phyloP scores from a whole-genome alignment of 176 grass and related monocot genomes.

The Alloteropsis semialata region DNA sequence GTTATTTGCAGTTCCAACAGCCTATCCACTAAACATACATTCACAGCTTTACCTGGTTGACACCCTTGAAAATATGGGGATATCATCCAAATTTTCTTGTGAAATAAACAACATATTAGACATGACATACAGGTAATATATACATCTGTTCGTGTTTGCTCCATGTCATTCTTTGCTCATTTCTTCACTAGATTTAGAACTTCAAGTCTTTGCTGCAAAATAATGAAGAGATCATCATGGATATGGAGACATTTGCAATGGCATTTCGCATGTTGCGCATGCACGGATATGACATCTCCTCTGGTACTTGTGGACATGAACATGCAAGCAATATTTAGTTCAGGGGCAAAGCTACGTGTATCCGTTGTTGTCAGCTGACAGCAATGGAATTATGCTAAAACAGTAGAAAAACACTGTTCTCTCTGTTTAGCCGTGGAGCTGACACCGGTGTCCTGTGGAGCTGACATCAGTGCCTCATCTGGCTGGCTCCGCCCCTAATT shows the following conservation, averaged over 20 bases:
- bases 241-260: background rate
- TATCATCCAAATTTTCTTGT: background rate
- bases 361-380: no score
- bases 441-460: no score
- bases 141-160: background rate
- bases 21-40: background rate
- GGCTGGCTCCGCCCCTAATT: no score
- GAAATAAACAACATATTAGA: background rate
- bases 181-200: background rate
- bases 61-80: background rate
- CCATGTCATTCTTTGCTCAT: background rate
- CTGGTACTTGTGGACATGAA: background rate
- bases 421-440: no score
- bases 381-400: no score
- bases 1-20: background rate
- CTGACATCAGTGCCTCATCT: no score
- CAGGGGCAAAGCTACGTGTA: no score
- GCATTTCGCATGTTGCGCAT: background rate
- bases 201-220: background rate
- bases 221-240: background rate
- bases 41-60: background rate
- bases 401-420: no score
- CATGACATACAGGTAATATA: background rate
- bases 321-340: background rate
- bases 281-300: background rate